phyloP scores from a whole-genome alignment of 345 rosid genomes.

The Eucalyptus cloeziana region DNA sequence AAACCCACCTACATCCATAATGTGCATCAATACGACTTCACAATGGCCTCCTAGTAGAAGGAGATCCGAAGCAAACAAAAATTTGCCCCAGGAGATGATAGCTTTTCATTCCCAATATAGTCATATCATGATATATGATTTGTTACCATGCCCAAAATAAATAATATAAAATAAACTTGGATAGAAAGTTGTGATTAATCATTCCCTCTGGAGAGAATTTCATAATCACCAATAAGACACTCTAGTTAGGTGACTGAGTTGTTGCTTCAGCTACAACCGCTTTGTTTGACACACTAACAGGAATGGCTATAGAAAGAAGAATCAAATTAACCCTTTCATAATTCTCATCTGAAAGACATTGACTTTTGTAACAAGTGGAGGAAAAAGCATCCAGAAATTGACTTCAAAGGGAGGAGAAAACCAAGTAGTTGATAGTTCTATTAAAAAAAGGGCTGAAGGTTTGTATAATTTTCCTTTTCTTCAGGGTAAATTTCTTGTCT shows the following conservation, averaged over 20 bases:
- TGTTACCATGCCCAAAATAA: neutral
- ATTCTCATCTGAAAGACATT: neutral
- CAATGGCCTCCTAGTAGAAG: neutral
- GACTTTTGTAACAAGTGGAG: neutral
- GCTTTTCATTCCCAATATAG: neutral
- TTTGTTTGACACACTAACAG: neutral
- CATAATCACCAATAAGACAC: neutral
- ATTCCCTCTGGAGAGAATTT: neutral
- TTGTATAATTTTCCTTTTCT: neutral
- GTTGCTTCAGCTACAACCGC: neutral
- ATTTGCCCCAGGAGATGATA: neutral
- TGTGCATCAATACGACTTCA: neutral
- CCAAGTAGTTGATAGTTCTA: neutral
- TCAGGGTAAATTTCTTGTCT: neutral
- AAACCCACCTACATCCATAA: neutral
- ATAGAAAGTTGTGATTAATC: neutral
- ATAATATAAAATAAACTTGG: neutral
- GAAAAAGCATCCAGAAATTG: neutral
- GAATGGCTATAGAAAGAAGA: neutral
- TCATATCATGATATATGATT: neutral
- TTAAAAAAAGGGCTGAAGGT: neutral
- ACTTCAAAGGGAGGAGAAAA: neutral
- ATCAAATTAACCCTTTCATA: neutral
- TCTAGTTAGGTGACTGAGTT: neutral
- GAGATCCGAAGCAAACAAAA: neutral